phyloP scores from a whole-genome alignment of 768 basidiomycete species.

The Coprinopsis sp. region DNA sequence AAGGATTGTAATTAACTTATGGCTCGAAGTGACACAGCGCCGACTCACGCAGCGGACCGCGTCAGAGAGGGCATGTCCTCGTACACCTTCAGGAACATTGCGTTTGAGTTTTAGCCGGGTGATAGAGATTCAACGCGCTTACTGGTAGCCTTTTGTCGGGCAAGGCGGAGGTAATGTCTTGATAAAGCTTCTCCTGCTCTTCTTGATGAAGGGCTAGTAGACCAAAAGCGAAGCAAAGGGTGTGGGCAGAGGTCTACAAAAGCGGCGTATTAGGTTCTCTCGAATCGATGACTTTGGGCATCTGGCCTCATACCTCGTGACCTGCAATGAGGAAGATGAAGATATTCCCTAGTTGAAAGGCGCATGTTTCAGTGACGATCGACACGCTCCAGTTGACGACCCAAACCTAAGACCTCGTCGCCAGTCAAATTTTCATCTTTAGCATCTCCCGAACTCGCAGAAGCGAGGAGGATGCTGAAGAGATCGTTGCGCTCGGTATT shows the following conservation, averaged over 20 bases:
- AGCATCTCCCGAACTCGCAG: conserved; percentile 39
- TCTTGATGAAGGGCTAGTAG: conserved; percentile 38
- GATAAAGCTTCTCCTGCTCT: conserved; percentile 31
- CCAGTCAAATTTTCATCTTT: conserved; percentile 32
- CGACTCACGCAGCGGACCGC: conserved; percentile 36
- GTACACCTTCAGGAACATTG: conserved; percentile 25
- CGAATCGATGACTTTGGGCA: background rate
- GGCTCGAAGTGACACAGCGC: no score
- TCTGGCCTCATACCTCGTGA: conserved; percentile 39
- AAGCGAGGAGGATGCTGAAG: conserved; percentile 47
- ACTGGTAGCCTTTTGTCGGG: conserved; percentile 29
- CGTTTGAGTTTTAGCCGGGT: no score
- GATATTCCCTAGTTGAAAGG: conserved; percentile 33
- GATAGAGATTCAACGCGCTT: no score
- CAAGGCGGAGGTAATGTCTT: conserved; percentile 30
- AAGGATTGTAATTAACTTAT: no score
- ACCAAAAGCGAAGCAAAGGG: conserved; percentile 33
- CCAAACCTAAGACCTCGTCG: conserved; percentile 35
- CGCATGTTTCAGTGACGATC: background rate
- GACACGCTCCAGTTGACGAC: background rate
- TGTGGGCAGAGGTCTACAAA: conserved; percentile 29
- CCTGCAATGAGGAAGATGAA: conserved; percentile 56
- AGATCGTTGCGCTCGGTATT: conserved; percentile 44
- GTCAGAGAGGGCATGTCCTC: conserved; percentile 37
- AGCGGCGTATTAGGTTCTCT: background rate